Conservation (phyloP, 805 yeast genomes). For the Metschnikowia proteae region DNA sequence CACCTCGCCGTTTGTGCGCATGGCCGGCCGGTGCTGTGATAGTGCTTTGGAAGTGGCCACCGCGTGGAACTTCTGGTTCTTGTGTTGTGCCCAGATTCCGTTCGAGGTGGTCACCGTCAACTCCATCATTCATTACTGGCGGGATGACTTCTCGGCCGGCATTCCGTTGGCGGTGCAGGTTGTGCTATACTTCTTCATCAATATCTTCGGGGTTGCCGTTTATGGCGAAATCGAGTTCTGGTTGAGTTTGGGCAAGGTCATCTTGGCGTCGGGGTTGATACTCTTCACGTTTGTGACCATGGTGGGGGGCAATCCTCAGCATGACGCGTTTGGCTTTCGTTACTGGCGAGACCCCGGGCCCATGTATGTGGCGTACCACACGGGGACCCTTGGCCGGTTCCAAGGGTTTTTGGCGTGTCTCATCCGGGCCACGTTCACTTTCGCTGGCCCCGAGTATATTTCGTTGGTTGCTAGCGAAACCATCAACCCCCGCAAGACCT, state of each 20-base stretch:
- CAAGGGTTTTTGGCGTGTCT: constrained; percentile 70
- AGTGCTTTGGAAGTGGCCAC: constrained; percentile 70
- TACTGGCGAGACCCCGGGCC: constrained; percentile 20
- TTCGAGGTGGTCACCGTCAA: constrained; percentile 81
- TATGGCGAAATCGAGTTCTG: constrained; percentile 56
- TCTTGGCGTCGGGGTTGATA: constrained; percentile 20
- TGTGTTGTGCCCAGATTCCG: constrained; percentile 75
- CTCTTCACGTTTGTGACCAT: constrained; percentile 19
- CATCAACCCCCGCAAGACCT: constrained; percentile 60
- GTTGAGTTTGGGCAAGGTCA: constrained; percentile 38
- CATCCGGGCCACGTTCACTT: constrained; percentile 69
- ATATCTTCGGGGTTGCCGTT: constrained; percentile 42
- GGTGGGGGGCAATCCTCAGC: constrained; percentile 22
- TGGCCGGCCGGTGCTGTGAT: constrained; percentile 74
- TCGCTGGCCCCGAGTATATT: constrained; percentile 84
- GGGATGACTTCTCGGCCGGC: constrained; percentile 70
- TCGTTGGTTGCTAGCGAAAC: constrained; percentile 86
- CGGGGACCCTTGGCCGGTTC: constrained; percentile 60
- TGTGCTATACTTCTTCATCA: constrained; percentile 54
- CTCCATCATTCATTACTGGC: constrained; percentile 77
- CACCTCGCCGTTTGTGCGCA: constrained; percentile 69
- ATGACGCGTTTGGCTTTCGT: constrained; percentile 20
- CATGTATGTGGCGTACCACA: constrained; percentile 18
- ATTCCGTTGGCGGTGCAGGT: constrained; percentile 65
- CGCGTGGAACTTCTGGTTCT: constrained; percentile 77